Evolutionary conservation across 2,329 filamentous ascomycete species (phyloP), one percentile per base, ranked within the genome.

Genomic region (Apiospora aurea): DNA sequence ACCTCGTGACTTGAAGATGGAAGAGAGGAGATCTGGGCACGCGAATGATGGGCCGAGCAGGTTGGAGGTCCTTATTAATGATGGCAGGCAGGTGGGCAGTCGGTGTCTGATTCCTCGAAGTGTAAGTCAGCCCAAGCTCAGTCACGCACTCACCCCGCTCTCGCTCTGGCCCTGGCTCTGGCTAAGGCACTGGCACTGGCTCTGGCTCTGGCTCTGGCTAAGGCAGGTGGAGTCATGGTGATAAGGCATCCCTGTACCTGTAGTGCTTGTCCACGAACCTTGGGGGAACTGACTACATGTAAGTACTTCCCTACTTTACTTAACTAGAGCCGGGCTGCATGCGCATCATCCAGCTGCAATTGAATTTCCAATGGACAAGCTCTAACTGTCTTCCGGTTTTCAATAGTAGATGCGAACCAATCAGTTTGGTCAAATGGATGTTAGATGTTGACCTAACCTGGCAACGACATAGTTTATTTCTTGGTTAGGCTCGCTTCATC

Each of bases 111-210:
- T 64, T n/a, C 34, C 34, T 14, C 10, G 21, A n/a, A 64, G 57
- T 64, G 10, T 64, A 64, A 64, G 57, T 64, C 57, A 64, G 57
- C 57, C 57, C 57, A 64, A 64, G 57, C 34, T 14, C 53, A 61
- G 53, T 61, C 29, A 64, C 57, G 57, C 34, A 64, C 29, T 11
- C 57, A 64, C 57, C 57, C 57, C 57, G 57, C 57, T 64, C 53
- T 61, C 26, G 26, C 26, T 29, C 26, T 29, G 26, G 26, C 26
- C 26, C 57, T 38, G 16, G 18, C 21, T 13, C 34, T 29, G 26
- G 26, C 26, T 2, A 64, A 13, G 26, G 26, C 26, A 1, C 57
- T 38, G 16, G 18, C 21, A 5, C 34, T 29, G 26, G 26, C 26
- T 2, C 26, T 29, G 26, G 26, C 26, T 2, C 57, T 38, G 16